Base-by-base conservation (phyloP, 441 rosid species). In the Aleurites moluccanus region DNA sequence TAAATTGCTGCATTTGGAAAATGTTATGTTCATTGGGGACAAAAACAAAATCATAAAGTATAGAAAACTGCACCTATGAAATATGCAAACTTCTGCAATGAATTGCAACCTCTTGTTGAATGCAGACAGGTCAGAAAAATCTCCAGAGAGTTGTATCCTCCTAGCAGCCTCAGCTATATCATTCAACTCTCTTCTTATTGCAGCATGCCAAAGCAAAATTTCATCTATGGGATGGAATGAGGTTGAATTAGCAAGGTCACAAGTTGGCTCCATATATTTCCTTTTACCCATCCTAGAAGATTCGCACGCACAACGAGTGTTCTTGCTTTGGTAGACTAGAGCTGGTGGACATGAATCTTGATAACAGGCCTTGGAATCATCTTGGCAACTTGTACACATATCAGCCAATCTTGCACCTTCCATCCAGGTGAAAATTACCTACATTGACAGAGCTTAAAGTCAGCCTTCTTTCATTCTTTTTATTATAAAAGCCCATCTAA, bases 21-120 rank as follows among this genome's bases (percentile, higher is more conserved):
- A 25, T 28, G 33, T 40, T 10, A 47, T 40, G 65, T 50, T 62
- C 20, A 50, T 1, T 52, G 15, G 9, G 16, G 27, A 7, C 2
- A 47, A 33, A 21, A 30, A 45, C 6, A 61, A 64, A 6, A 50
- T 16, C 18, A 23, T 4, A 27, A 65, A 73, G 27, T 13, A 59
- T 3, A 63, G 59, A 82, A 80, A 77, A 74, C 67, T 73, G 63
- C 63, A 91, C 96, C 96, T 91, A 81, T 91, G 96, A 74, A 85
- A 91, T 74, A 91, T 83, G 80, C 96, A 91, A 77, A 91, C 87
- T 84, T 91, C 91, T 30, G 93, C 96, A 83, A 91, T 89, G 83
- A 91, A 91, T 64, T 83, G 85, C 76, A 89, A 85, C 86, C 93
- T 86, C 77, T 85, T 74, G 80, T 91, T 89, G 80, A 91, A 89